These are phyloP conservation scores for Tuber aestivum DNA, from an alignment of 495 filamentous ascomycete species.

Conservation along the genomic window DNA sequence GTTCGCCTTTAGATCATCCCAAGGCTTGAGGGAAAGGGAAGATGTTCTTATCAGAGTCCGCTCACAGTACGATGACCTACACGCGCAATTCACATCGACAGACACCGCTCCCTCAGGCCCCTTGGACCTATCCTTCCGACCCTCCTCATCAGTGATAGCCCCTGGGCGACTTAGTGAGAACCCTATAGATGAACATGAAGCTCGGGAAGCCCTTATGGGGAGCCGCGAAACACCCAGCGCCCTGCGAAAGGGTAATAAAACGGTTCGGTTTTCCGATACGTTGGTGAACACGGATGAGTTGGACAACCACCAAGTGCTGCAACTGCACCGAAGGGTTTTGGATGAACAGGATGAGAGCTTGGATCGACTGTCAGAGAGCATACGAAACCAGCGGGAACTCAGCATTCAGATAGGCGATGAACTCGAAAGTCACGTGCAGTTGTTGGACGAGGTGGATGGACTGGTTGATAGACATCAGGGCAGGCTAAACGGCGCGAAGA, in stretches of 20 bases:
- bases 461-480: slow-evolving; percentile 73
- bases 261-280: slow-evolving; percentile 83
- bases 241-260: slow-evolving; percentile 53
- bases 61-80: slow-evolving; percentile 56
- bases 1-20: slow-evolving; percentile 23
- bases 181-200: slow-evolving; percentile 28
- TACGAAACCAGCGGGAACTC: slow-evolving; percentile 86
- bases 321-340: slow-evolving; percentile 71
- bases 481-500: slow-evolving; percentile 66
- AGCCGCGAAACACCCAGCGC: slow-evolving; percentile 29
- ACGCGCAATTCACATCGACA: slow-evolving; percentile 50
- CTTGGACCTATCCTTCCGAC: slow-evolving; percentile 44
- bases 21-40: slow-evolving; percentile 36
- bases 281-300: slow-evolving; percentile 53
- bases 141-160: slow-evolving; percentile 20
- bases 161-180: slow-evolving; percentile 26
- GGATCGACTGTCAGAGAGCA: slow-evolving; percentile 76
- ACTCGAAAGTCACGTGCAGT: slow-evolving; percentile 76
- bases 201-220: slow-evolving; percentile 41
- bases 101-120: slow-evolving; percentile 48
- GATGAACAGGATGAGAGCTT: slow-evolving; percentile 86
- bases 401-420: slow-evolving; percentile 96
- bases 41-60: slow-evolving; percentile 52
- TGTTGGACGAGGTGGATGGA: slow-evolving; percentile 83
- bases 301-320: slow-evolving; percentile 79